These are phyloP conservation scores for Moniliophthora roreri DNA, from an alignment of 1,284 basidiomycete genomes.

Conservation along the genomic window DNA sequence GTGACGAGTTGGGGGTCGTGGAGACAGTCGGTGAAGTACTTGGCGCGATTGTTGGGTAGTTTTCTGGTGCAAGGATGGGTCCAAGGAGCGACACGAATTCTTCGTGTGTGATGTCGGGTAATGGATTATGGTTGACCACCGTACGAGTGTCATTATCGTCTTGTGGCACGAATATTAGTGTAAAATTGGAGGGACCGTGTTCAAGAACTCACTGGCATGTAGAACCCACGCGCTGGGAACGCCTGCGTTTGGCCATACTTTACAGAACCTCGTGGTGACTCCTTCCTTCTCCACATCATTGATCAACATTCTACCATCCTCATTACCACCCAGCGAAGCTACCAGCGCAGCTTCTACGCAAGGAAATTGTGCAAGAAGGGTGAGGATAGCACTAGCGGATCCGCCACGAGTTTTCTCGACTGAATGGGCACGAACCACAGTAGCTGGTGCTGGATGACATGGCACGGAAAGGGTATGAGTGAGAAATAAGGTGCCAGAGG, in stretches of 20 bases:
- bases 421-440: constrained; percentile 65
- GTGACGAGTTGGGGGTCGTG: constrained; percentile 26
- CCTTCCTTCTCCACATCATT: constrained; percentile 65
- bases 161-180: constrained; percentile 24
- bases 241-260: constrained; percentile 65
- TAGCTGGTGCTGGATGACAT: constrained; percentile 56
- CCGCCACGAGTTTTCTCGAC: constrained; percentile 68
- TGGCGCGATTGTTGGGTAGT: constrained; percentile 45
- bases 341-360: constrained; percentile 67
- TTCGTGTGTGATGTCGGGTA: constrained; percentile 81
- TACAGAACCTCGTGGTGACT: constrained; percentile 71
- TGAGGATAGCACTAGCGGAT: constrained; percentile 67
- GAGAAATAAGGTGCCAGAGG: constrained; percentile 75
- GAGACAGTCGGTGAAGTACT: constrained; percentile 25
- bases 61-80: constrained; percentile 75
- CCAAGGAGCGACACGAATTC: constrained; percentile 78
- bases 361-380: constrained; percentile 69
- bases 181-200: constrained; percentile 1
- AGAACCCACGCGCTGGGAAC: constrained; percentile 83
- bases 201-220: constrained; percentile 52
- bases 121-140: constrained; percentile 81
- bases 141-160: constrained; percentile 61
- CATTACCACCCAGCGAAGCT: constrained; percentile 69
- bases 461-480: constrained; percentile 68
- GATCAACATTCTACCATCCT: constrained; percentile 62